phyloP scores from a whole-genome alignment of 345 rosid species.

The Bruguiera sexangula region DNA sequence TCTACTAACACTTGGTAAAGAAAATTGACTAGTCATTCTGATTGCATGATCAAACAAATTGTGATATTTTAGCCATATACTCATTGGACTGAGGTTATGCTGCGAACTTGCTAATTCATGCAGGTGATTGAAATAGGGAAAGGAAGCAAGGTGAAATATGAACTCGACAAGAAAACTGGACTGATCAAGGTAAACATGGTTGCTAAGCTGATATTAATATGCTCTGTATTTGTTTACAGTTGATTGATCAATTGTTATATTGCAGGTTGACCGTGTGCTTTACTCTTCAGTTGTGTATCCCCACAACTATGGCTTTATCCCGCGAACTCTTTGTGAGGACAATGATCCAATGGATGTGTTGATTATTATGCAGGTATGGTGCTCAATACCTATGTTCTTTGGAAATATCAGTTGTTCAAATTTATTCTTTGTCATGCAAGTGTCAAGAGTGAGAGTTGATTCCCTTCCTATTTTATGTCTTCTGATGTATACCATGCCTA shows the following conservation, averaged over 20 bases:
- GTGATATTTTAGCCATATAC: background rate
- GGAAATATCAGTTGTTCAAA: background rate
- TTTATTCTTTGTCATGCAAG: background rate
- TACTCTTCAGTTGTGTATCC: constrained; percentile 38
- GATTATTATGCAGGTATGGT: constrained; percentile 30
- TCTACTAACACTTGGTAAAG: no score
- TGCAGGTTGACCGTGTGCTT: constrained; percentile 36
- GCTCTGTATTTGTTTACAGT: background rate
- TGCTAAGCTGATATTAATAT: background rate
- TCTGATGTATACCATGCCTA: no score
- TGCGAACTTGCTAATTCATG: constrained; percentile 1
- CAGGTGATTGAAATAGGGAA: constrained; percentile 34
- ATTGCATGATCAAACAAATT: background rate
- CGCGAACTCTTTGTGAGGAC: constrained; percentile 36
- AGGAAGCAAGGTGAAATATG: constrained; percentile 38
- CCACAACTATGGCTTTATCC: constrained; percentile 36
- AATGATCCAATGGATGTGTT: constrained; percentile 31
- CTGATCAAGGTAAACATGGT: constrained; percentile 22
- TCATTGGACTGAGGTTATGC: background rate
- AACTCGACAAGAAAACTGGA: constrained; percentile 34
- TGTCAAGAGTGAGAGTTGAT: no score
- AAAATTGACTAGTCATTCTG: no score
- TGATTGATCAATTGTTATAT: background rate
- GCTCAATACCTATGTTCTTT: background rate
- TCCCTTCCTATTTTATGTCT: no score